Evolutionary conservation across 768 basidiomycete genomes (phyloP).

Genomic region (Candolleomyces aberdarensis): DNA sequence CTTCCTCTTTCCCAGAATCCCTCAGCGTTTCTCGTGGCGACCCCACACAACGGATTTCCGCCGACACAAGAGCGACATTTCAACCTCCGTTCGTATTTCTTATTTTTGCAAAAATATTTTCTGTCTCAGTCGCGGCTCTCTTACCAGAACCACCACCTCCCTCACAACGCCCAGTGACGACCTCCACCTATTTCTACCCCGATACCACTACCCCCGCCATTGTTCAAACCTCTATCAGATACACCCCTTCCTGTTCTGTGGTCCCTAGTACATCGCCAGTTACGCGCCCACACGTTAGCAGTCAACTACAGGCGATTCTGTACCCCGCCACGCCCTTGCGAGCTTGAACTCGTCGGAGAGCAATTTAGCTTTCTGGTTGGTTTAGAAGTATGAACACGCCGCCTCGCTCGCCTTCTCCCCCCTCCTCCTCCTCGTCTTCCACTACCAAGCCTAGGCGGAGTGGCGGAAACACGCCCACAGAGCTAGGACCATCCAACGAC

Average conservation of each 20-base stretch:
- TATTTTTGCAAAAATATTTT: neutral
- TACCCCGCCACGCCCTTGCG: neutral
- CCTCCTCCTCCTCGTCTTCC: neutral
- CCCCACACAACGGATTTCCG: neutral
- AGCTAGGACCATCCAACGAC: neutral
- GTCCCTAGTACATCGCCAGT: neutral
- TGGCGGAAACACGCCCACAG: neutral
- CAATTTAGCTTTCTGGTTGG: conserved; percentile 4
- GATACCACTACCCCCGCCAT: neutral
- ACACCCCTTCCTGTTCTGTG: neutral
- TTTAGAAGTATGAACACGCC: conserved; percentile 5
- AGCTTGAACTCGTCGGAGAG: neutral
- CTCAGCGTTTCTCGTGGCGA: neutral
- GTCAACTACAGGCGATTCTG: neutral
- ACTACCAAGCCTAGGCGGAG: neutral
- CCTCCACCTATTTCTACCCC: neutral
- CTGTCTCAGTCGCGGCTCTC: conserved; percentile 1
- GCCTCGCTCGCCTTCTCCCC: neutral
- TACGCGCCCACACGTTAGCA: neutral
- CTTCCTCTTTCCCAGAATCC: neutral
- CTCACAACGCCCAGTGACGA: neutral
- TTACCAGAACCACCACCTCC: neutral
- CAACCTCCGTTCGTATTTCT: conserved; percentile 3
- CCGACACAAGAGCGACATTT: neutral
- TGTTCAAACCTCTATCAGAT: neutral